Evolutionary conservation across 2,329 filamentous ascomycete species (phyloP).

Genomic region (Fusarium bactridioides): DNA sequence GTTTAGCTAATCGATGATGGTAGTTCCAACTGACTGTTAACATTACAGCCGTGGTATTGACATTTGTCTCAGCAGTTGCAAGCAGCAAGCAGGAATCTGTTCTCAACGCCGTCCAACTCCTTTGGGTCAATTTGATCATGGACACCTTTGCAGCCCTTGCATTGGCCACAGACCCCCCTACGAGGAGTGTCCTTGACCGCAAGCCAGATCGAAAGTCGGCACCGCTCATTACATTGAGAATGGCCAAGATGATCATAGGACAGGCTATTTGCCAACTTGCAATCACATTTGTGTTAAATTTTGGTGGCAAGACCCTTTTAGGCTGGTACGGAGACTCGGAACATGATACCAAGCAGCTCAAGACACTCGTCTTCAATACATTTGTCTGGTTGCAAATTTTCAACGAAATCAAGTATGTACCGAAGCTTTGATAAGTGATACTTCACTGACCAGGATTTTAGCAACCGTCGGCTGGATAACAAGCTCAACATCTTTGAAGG

Average conservation of each 20-base stretch:
- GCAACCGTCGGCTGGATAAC: slow-evolving; percentile 77
- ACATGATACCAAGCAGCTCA: slow-evolving; percentile 48
- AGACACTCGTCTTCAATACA: slow-evolving; percentile 73
- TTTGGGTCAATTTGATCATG: slow-evolving; percentile 73
- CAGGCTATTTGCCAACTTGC: slow-evolving; percentile 68
- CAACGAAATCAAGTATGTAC: slow-evolving; percentile 67
- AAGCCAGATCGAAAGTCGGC: slow-evolving; percentile 68
- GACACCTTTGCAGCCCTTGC: slow-evolving; percentile 70
- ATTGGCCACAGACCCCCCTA: slow-evolving; percentile 69
- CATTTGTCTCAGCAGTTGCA: slow-evolving; percentile 65
- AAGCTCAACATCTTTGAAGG: slow-evolving; percentile 88
- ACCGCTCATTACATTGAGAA: slow-evolving; percentile 73
- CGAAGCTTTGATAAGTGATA: slow-evolving; percentile 59
- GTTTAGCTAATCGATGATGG: not conserved
- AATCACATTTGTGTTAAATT: slow-evolving; percentile 67
- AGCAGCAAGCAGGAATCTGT: slow-evolving; percentile 60
- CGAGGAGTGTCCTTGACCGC: slow-evolving; percentile 64
- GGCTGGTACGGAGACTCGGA: slow-evolving; percentile 47
- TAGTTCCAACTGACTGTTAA: slow-evolving; percentile 71
- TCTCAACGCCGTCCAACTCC: slow-evolving; percentile 66
- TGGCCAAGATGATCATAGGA: slow-evolving; percentile 72
- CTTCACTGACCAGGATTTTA: slow-evolving; percentile 64
- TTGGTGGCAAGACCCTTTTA: slow-evolving; percentile 65
- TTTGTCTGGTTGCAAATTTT: slow-evolving; percentile 80
- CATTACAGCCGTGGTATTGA: slow-evolving; percentile 66